Conservation (phyloP, 75 land plant species). For the Picea glauca region DNA sequence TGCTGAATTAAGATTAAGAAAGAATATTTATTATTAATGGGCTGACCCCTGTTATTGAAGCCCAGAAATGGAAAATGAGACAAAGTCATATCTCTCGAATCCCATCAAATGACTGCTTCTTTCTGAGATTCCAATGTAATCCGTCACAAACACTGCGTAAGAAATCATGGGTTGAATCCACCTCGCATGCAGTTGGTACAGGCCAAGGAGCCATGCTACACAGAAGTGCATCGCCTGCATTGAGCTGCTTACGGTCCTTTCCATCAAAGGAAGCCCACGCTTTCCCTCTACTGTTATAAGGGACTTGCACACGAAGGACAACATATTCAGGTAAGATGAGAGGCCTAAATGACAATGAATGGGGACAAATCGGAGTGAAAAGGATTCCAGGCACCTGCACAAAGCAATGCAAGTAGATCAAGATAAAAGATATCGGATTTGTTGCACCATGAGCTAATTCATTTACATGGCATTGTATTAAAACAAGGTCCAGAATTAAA, state of each 20-base stretch:
- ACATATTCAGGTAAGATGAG: constrained; percentile 91
- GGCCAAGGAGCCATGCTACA: constrained; percentile 90
- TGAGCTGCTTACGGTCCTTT: constrained; percentile 67
- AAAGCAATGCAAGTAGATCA: neutral
- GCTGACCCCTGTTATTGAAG: too few species aligned
- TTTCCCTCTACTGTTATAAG: constrained; percentile 76
- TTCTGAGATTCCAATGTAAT: constrained; percentile 92
- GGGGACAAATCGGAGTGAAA: constrained; percentile 98
- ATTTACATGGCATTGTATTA: too few species aligned
- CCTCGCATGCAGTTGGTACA: constrained; percentile 84
- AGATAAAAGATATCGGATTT: neutral
- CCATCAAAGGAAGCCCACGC: constrained; percentile 99
- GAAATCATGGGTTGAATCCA: constrained; percentile 80
- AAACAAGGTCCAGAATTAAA: too few species aligned
- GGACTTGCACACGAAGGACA: constrained; percentile 74
- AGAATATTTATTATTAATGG: too few species aligned
- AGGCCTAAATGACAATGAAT: constrained; percentile 93
- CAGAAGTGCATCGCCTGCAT: constrained; percentile 80
- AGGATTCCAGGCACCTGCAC: constrained; percentile 90
- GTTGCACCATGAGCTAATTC: too few species aligned
- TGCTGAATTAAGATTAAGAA: neutral
- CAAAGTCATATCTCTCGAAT: constrained; percentile 29
- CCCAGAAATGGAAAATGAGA: neutral
- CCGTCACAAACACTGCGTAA: constrained; percentile 84
- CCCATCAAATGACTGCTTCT: constrained; percentile 75